Evolutionary conservation across 208 protist genomes (phyloP), one percentile per base, ranked within the genome.

Genomic region (Wallacemonas sp.): DNA sequence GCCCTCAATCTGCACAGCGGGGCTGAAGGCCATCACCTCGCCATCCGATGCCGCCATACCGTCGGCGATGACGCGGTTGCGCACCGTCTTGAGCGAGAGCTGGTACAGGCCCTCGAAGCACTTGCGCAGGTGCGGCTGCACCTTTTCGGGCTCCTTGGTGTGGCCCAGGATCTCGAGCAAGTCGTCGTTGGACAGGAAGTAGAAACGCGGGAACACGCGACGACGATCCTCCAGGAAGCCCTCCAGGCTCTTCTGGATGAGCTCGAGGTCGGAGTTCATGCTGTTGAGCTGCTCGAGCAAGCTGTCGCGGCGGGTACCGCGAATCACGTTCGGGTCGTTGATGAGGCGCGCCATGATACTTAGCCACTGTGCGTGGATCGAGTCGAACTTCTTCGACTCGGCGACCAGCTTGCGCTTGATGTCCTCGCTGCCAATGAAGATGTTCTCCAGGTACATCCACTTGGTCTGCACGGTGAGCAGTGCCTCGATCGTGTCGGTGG

Each of bases 391-490:
- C 62, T 93, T 94, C 28, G 96, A 94, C 73, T 99, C 98, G 8
- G 87, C 84, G 2, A 97, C 98, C 23, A 99, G 87, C 84, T 99
- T 98, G 41, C 94, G 93, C 55, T 98, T 97, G 77, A 99, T 99
- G 77, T 99, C 98, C 62, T 99, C 97, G 59, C 87, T 93, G 41
- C 95, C 94, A 23, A 98, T 87, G 67, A 99, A 99, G 45, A 99
- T 99, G 80, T 97, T 98, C 71, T 98, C 93, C 10, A 99, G 82
- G 80, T 99, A 99, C 86, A 98, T 98, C 97, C 97, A 99, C 77
- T 97, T 93, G 16, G 88, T 94, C 76, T 98, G 96, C 31, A 98
- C 96, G 3, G 79, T 80, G 16, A 98, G 77, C 46, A 98, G 75
- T 5, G 84, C 72, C 61, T 98, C 97, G 44, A 99, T 91, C 8